These are phyloP conservation scores for Beauveria rudraprayagi DNA, from an alignment of 2,329 filamentous ascomycete genomes.

Conservation along the genomic window DNA sequence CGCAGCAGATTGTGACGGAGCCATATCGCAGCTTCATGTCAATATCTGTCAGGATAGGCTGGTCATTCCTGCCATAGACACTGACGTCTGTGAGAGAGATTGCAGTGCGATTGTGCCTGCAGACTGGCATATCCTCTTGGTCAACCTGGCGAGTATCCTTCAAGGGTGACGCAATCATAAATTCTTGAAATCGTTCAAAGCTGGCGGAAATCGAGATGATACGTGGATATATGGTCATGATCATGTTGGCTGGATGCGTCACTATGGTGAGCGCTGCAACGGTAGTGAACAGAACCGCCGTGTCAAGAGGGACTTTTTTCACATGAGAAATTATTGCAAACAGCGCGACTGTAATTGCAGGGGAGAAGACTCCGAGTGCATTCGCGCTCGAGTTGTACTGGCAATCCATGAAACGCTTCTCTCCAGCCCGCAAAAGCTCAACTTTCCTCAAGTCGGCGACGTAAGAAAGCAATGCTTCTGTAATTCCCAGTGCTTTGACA, in stretches of 20 bases:
- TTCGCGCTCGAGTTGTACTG: conserved; percentile 11
- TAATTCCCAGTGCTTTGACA: conserved; percentile 7
- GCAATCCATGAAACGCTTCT: conserved; percentile 5
- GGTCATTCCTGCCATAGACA: neutral
- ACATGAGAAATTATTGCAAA: neutral
- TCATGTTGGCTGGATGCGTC: conserved; percentile 16
- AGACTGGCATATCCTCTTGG: neutral
- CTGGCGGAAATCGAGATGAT: conserved; percentile 1
- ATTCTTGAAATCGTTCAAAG: conserved; percentile 7
- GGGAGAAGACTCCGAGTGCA: conserved; percentile 4
- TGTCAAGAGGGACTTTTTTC: neutral
- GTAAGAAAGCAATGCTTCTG: neutral
- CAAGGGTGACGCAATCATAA: neutral
- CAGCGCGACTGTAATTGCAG: conserved; percentile 8
- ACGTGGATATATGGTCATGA: conserved; percentile 15
- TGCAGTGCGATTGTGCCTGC: neutral
- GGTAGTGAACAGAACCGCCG: conserved; percentile 3
- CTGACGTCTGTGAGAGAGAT: neutral
- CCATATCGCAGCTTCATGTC: neutral
- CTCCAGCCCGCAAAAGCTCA: neutral
- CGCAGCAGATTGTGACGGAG: conserved; percentile 7
- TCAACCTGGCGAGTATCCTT: neutral
- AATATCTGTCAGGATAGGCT: neutral
- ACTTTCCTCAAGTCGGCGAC: neutral
- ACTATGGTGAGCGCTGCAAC: conserved; percentile 10